Evolutionary conservation across 495 filamentous ascomycete genomes (phyloP).

Genomic region (Tuber calosporum): DNA sequence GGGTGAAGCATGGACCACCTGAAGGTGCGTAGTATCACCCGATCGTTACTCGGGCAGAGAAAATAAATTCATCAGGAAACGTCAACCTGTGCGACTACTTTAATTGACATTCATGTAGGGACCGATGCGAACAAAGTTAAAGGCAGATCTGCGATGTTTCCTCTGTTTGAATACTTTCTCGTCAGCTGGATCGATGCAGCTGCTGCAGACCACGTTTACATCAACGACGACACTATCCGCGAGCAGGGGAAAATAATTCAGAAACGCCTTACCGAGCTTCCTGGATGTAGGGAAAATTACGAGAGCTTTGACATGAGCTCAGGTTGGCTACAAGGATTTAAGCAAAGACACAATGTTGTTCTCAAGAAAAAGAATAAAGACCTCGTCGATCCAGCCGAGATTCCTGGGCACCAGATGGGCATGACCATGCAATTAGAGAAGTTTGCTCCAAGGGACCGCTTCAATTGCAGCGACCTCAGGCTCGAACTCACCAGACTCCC

Average conservation of each 20-base stretch:
- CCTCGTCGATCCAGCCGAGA: constrained; percentile 20
- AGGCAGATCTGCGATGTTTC: constrained; percentile 30
- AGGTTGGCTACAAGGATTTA: constrained; percentile 34
- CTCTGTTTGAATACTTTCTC: constrained; percentile 33
- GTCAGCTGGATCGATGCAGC: constrained; percentile 36
- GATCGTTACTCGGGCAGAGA: constrained; percentile 4
- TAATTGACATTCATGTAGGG: constrained; percentile 16
- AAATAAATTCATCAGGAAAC: constrained; percentile 9
- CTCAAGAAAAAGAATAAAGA: constrained; percentile 33
- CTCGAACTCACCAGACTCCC: constrained; percentile 28
- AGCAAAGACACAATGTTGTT: constrained; percentile 34
- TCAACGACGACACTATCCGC: constrained; percentile 30
- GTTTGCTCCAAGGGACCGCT: constrained; percentile 27
- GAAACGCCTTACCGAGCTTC: constrained; percentile 19
- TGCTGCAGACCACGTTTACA: constrained; percentile 24
- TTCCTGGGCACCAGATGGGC: constrained; percentile 22
- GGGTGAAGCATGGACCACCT: constrained; percentile 33
- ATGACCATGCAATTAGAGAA: constrained; percentile 25
- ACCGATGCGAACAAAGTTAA: constrained; percentile 35
- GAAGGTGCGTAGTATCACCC: constrained; percentile 24
- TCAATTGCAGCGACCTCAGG: constrained; percentile 31
- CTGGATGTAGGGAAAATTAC: constrained; percentile 31
- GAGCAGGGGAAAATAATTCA: constrained; percentile 30
- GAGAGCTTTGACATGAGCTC: constrained; percentile 35
- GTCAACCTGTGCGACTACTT: constrained; percentile 18